Base-by-base conservation (phyloP, 2,329 filamentous ascomycete genomes). In the Myrmaecium sp. region DNA sequence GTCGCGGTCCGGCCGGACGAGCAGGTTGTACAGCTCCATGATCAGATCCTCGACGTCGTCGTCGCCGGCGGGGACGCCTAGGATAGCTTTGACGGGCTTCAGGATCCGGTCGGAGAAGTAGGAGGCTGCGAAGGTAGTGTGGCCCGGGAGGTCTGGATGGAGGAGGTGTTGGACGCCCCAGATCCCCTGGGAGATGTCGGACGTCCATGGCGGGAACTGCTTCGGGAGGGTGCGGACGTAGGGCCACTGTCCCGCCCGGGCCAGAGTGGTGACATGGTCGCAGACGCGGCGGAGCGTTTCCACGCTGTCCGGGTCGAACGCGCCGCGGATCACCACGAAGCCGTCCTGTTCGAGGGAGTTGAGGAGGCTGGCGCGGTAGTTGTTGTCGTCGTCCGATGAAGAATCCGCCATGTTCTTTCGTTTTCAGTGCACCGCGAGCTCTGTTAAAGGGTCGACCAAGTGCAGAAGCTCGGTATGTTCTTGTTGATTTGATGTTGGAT, bases 141-240 rank as follows among this genome's bases (percentile, higher is more conserved):
- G 61, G 28, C 66, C 64, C 0, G 70, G 65, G 38, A 86, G 67
- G 2, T 62, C 57, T 0, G 81, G 81, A 49, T 84, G 74, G 41
- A 92, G 61, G 4, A 92, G 64, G 50, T 84, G 78, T 58, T 92
- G 82, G 3, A 91, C 75, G 35, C 81, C 82, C 83, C 82, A 92
- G 50, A 92, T 91, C 12, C 80, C 80, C 27, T 58, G 52, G 0
- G 60, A 56, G 2, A 62, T 55, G 26, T 60, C 58, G n/a, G 59
- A 60, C 4, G 66, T 58, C 82, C 82, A 92, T 0, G 83, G 83
- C 1, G 82, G 83, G 55, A 92, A 93, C 52, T 92, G 82, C 52
- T 91, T 91, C 28, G 79, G 79, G 3, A 89, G 67, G 1, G 79
- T 86, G 36, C 82, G 76, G 42, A 91, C 72, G 52, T 77, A 66